A percentile compares a stretch with the other conserved stretches of the same genome.
Evolutionary conservation across 2,329 filamentous ascomycete species (phyloP).

Genomic region (Aspergillus neotritici): DNA sequence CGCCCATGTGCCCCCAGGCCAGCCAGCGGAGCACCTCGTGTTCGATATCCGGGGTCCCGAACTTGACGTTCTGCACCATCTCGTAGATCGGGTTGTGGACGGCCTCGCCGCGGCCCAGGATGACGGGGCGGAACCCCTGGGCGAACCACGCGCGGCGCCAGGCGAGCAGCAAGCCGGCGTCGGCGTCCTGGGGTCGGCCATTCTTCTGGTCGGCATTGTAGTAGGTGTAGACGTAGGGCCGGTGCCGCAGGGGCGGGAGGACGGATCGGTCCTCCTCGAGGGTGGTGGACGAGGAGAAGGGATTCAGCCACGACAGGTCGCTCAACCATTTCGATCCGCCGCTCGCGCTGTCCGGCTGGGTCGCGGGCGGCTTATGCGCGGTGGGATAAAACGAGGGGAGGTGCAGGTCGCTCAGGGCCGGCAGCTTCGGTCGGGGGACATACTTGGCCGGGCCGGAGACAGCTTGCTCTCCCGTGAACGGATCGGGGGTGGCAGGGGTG

Average conservation of each 20-base stretch:
- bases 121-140: slow-evolving; percentile 79
- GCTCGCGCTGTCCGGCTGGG: slow-evolving; percentile 67
- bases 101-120: slow-evolving; percentile 73
- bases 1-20: slow-evolving; percentile 87
- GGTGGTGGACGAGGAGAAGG: slow-evolving; percentile 75
- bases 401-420: slow-evolving; percentile 48
- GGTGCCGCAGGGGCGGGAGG: slow-evolving; percentile 66
- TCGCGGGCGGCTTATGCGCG: slow-evolving; percentile 64
- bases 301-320: slow-evolving; percentile 84
- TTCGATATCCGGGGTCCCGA: slow-evolving; percentile 56
- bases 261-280: slow-evolving; percentile 78
- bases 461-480: slow-evolving; percentile 16
- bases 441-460: slow-evolving; percentile 26
- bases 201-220: slow-evolving; percentile 66
- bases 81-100: slow-evolving; percentile 75
- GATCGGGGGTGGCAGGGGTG: slow-evolving; percentile 26
- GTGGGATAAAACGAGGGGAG: slow-evolving; percentile 64
- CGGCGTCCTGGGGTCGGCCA: slow-evolving; percentile 60
- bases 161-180: slow-evolving; percentile 71
- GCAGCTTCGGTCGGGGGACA: slow-evolving; percentile 35
- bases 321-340: slow-evolving; percentile 79
- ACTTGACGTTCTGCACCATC: slow-evolving; percentile 55
- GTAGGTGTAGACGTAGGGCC: slow-evolving; percentile 82
- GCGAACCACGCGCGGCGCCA: slow-evolving; percentile 97
- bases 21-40: slow-evolving; percentile 76